Base-by-base conservation (phyloP, 208 protist species). In the Trypanosoma vivax region DNA sequence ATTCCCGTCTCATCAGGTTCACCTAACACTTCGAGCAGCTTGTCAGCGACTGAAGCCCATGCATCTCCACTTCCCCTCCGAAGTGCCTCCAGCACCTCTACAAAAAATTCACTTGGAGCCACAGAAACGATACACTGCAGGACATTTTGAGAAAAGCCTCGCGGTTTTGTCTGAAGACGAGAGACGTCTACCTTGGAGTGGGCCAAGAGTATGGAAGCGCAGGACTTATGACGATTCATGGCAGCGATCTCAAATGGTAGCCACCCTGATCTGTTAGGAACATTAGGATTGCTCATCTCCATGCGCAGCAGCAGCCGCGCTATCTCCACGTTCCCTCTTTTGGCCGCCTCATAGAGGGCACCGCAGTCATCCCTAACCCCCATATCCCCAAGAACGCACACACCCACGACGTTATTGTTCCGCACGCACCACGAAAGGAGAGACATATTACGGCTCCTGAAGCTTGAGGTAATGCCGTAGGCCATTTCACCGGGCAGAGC, bases 311-410 rank as follows among this genome's bases (percentile, higher is more conserved):
- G 78, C 27, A 92, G 53, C 63, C 88, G 57, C 37, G 79, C 55
- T 0, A 84, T 55, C 35, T 76, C 68, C 46, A 63, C 23, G 28
- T 69, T 51, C 11, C 81, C 85, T 14, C 56, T 60, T n/a, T 62
- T 57, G 21, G 81, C 81, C 3, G 85, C 85, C 30, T 65, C 42
- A 39, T 81, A 71, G 23, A 92, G 62, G 10, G 70, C 85, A 18
- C 40, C 41, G 58, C 85, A 79, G 54, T 80, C 71, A 51, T 92
- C 85, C 6, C 67, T 47, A 19, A 86, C 62, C 64, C 88, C 88
- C 52, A 84, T 67, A 51, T 92, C 79, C 10, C 73, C 85, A 34
- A 92, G 59, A 23, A 81, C 79, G 18, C 81, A 81, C 25, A 92
- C 59, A 2, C 85, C 85, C 0, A 89, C 71, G 1, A 65, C 70